phyloP scores from a whole-genome alignment of 768 basidiomycete genomes.

The Leucosporidium yakuticum region DNA sequence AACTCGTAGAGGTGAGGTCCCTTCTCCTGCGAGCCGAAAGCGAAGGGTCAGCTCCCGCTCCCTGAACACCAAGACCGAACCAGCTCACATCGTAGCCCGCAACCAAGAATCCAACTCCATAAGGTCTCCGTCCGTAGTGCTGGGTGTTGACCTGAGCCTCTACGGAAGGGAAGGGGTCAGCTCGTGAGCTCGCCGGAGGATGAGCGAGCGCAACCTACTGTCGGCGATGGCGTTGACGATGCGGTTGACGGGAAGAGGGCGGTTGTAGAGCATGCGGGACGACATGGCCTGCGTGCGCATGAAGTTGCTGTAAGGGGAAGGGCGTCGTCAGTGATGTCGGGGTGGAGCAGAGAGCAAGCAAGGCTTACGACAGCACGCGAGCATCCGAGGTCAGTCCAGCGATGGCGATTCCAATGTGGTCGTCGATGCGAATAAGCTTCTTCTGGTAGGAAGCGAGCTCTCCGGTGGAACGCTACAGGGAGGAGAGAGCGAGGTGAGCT shows the following conservation, averaged over 20 bases:
- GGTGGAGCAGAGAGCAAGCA: constrained; percentile 3
- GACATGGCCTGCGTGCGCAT: constrained; percentile 99
- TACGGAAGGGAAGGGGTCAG: constrained; percentile 41
- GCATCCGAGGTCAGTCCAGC: constrained; percentile 98
- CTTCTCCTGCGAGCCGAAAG: constrained; percentile 52
- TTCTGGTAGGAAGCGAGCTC: constrained; percentile 99
- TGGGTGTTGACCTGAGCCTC: constrained; percentile 99
- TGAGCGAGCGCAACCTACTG: constrained; percentile 50
- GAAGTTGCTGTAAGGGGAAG: constrained; percentile 64
- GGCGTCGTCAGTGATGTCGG: constrained; percentile 1
- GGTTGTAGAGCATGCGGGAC: constrained; percentile 88
- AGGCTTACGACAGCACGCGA: constrained; percentile 77
- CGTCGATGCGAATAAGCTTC: constrained; percentile 99
- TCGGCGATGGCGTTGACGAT: constrained; percentile 91
- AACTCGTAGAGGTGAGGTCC: constrained; percentile 98
- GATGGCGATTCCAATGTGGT: constrained; percentile 98
- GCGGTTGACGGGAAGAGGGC: constrained; percentile 87
- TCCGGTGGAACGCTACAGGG: constrained; percentile 81
- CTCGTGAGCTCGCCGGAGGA: not conserved
- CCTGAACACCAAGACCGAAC: not conserved
- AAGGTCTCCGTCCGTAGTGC: constrained; percentile 93
- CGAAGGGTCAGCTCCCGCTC: not conserved
- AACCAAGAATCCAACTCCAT: constrained; percentile 97
- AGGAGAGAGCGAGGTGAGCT: not conserved
- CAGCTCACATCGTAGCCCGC: constrained; percentile 70